Evolutionary conservation across 1,284 basidiomycete genomes (phyloP), one percentile per base, ranked within the genome.

Genomic region (Chalciporus sp.): DNA sequence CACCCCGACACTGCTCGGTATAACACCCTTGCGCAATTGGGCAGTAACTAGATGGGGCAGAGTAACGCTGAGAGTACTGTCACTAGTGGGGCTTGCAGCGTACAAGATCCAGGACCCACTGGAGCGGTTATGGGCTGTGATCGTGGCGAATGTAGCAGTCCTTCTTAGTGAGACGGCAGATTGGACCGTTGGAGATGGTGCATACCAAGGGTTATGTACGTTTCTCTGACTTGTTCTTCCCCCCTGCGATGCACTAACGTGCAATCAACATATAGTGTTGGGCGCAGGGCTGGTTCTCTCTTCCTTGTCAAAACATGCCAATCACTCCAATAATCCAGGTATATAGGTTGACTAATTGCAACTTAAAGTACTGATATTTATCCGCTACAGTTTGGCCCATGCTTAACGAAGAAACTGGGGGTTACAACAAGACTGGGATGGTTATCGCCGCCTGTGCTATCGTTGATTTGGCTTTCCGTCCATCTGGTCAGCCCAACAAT

Each of bases 251-350:
- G 16, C 49, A 4, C 16, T 11, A 51, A 28, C 42, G 54, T 7
- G 37, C 7, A n/a, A 40, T 28, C 26, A 1, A 42, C 33, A 37
- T 42, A 42, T 46, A 93, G 91, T 87, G 3, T 74, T 83, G 39
- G 80, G 81, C 3, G 65, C 86, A 11, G 92, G 92, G 1, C 73
- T 94, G n/a, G 62, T 90, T 19, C 49, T 88, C 8, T 82, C 86
- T 6, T 83, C 88, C 2, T 60, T 93, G n/a, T 77, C 84, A 29
- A 95, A 94, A 66, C 88, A 90, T 62, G 77, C 82, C 11, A 92
- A 93, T 62, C 80, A 91, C 64, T 83, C 86, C 0, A 92, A 90
- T 60, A 94, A 94, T 64, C 93, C 93, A 60, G 74, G 88, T 88
- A 65, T 37, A 74, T 64, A 3, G 27, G 27, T 14, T 4, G 9